These are phyloP conservation scores for Paraglomus occultum DNA, from an alignment of 192 early-diverging fungal species.

Conservation along the genomic window DNA sequence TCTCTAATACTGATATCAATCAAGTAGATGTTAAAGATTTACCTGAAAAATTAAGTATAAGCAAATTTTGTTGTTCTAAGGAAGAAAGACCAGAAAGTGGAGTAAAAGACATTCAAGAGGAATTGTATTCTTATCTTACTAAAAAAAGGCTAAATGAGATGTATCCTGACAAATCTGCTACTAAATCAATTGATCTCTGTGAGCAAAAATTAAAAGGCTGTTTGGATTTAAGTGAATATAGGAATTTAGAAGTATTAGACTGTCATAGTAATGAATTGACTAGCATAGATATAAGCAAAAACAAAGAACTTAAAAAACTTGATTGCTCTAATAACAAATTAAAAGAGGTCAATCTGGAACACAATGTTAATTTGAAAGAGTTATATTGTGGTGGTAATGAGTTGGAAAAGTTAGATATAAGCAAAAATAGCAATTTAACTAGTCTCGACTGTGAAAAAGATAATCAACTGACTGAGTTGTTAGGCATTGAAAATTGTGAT, in stretches of 20 bases:
- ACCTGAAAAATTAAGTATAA: no score
- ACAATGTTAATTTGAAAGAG: neutral
- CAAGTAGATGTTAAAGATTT: neutral
- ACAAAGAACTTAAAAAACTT: neutral
- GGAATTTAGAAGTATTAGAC: neutral
- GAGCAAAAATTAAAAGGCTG: neutral
- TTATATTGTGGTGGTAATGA: neutral
- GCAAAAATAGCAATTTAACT: no score
- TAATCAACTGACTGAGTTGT: no score
- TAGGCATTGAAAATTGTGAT: no score
- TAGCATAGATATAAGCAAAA: neutral
- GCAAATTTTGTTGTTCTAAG: no score
- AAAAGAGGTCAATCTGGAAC: neutral
- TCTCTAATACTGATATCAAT: constrained; percentile 13
- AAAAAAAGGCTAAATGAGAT: no score
- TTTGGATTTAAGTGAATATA: neutral
- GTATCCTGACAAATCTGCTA: neutral
- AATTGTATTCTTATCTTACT: no score
- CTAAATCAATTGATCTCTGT: neutral
- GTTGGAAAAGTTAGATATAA: no score
- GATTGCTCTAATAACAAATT: neutral
- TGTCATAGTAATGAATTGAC: neutral
- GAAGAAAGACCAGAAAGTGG: no score
- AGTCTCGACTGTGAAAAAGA: no score
- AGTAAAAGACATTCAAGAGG: no score